Conservation (phyloP, 2,329 filamentous ascomycete species). For the Alternaria gansuensis region DNA sequence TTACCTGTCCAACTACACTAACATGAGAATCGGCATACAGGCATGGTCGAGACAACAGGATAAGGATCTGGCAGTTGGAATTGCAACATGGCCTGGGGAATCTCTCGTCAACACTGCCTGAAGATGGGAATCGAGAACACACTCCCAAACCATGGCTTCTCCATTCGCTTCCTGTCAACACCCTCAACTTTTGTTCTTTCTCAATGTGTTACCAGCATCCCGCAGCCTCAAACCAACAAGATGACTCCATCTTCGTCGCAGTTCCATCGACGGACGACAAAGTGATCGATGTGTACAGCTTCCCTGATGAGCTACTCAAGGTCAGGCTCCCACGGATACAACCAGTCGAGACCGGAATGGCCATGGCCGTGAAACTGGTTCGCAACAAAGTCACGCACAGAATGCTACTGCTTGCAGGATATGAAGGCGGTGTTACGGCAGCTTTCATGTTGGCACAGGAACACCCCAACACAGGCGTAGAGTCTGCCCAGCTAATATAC, state of each 20-base stretch:
- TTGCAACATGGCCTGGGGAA: not conserved
- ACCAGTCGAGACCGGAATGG: conserved; percentile 71
- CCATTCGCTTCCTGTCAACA: conserved; percentile 84
- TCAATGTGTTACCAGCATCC: conserved; percentile 60
- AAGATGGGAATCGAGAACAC: conserved; percentile 1
- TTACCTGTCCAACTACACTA: not conserved
- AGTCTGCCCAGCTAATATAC: conserved; percentile 65
- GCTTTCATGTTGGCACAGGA: conserved; percentile 65
- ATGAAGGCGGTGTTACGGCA: conserved; percentile 82
- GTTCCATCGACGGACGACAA: conserved; percentile 69
- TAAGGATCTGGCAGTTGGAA: conserved; percentile 81
- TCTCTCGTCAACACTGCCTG: not conserved
- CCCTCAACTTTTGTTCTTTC: conserved; percentile 94
- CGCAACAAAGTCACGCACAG: conserved; percentile 32
- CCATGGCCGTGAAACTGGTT: conserved; percentile 75
- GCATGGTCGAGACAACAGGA: conserved; percentile 87
- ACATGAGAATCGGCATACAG: conserved; percentile 58
- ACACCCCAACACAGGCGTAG: conserved; percentile 29
- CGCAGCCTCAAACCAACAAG: conserved; percentile 15
- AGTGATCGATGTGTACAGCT: conserved; percentile 80
- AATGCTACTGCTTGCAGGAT: conserved; percentile 76
- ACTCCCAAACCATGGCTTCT: conserved; percentile 72
- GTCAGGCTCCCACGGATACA: conserved; percentile 63
- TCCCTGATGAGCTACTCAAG: conserved; percentile 77
- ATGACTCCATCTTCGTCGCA: conserved; percentile 69